A percentile compares a stretch with the other conserved stretches of the same genome.
Conservation (phyloP, 257 asterid genomes). For the Rauvolfia tetraphylla region DNA sequence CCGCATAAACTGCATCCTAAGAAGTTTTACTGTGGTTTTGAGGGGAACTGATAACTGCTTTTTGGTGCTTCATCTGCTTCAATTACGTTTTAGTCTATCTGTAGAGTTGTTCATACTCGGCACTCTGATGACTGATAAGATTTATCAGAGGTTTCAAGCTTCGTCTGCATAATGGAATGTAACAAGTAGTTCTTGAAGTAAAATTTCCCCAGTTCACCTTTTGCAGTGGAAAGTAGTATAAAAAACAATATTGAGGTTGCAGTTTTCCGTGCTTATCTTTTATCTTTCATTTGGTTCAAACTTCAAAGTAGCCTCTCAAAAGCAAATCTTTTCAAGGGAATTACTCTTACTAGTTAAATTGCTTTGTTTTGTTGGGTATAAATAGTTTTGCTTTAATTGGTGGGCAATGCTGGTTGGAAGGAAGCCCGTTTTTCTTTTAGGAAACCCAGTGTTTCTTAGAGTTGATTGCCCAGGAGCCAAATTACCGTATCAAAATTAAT, state of each 20-base stretch:
- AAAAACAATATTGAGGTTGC: not conserved
- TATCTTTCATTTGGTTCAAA: not conserved
- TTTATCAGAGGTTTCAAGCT: not conserved
- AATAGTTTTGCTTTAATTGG: not conserved
- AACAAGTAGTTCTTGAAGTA: not conserved
- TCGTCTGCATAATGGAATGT: not conserved
- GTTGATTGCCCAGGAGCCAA: not conserved
- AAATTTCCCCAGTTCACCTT: not conserved
- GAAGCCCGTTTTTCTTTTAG: not conserved
- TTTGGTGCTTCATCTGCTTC: not conserved
- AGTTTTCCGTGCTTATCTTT: not conserved
- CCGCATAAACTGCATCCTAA: slow-evolving; percentile 57
- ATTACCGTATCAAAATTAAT: not conserved
- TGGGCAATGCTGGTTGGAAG: not conserved
- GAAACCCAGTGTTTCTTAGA: not conserved
- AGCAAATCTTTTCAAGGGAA: not conserved
- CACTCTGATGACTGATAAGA: not conserved
- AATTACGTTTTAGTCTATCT: not conserved
- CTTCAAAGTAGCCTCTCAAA: not conserved
- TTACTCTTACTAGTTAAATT: not conserved
- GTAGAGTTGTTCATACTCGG: not conserved
- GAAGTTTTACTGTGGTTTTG: slow-evolving; percentile 12
- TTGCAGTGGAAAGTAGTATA: not conserved
- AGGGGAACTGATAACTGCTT: slow-evolving; percentile 6
- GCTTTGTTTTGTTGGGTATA: not conserved